Percentiles rank a stretch among this genome's conserved stretches.
phyloP scores from a whole-genome alignment of 2,329 filamentous ascomycete genomes.

The Hypocreales sp. region DNA sequence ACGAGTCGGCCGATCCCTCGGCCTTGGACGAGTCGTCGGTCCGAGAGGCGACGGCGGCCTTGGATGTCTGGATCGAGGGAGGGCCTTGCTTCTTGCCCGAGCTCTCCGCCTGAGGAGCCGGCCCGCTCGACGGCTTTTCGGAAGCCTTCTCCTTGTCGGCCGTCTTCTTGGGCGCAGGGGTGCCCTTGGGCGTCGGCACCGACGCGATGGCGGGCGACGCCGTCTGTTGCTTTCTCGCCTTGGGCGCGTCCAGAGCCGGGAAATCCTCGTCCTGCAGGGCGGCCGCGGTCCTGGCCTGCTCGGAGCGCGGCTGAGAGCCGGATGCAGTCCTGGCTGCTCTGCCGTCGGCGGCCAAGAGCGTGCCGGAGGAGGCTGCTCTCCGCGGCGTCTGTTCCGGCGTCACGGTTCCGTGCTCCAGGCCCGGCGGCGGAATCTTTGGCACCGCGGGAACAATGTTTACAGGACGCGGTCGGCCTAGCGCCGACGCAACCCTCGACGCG shows the following conservation, averaged over 20 bases:
- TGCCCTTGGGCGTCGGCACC: conserved; percentile 18
- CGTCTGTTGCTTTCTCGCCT: conserved; percentile 16
- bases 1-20: conserved; percentile 6
- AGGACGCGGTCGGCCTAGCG: conserved; percentile 6
- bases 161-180: conserved; percentile 16
- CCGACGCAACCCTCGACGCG: conserved; percentile 8
- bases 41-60: neutral
- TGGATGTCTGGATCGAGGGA: neutral
- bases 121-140: conserved; percentile 5
- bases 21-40: conserved; percentile 1
- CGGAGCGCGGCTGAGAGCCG: conserved; percentile 17
- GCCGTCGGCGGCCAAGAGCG: conserved; percentile 25
- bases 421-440: conserved; percentile 10
- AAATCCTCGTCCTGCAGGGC: conserved; percentile 47
- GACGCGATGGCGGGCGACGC: conserved; percentile 16
- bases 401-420: conserved; percentile 9
- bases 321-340: conserved; percentile 31
- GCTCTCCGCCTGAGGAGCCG: too few species aligned
- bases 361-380: conserved; percentile 11
- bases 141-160: conserved; percentile 15
- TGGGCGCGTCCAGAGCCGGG: conserved; percentile 37
- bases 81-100: neutral
- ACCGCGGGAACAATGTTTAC: conserved; percentile 11
- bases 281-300: conserved; percentile 3
- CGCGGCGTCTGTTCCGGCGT: conserved; percentile 19